Base-by-base conservation (phyloP, 2,329 filamentous ascomycete species). In the Cladosporium sp. region DNA sequence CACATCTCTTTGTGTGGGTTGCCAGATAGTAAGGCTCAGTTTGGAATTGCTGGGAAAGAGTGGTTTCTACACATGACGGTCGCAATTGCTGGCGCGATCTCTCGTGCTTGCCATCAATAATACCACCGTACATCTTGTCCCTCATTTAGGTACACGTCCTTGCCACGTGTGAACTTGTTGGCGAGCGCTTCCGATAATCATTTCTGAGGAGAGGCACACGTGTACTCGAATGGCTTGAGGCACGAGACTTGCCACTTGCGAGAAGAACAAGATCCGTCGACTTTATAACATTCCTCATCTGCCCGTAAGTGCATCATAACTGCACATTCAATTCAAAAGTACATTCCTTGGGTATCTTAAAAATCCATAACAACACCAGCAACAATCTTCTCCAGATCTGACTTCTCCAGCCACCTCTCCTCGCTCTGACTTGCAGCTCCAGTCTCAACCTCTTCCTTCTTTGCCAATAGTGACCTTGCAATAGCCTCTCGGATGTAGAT, bases 401-500 rank as follows among this genome's bases (percentile, higher is more conserved):
- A 92, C 55, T 96, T 89, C 86, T 93, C 78, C 70, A 92, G 62
- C 72, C 75, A 78, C 21, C 69, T 63, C 26, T 67, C 68, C 1
- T 69, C 72, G 47, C 74, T 64, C 51, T 38, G 52, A n/a, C 15
- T 69, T 69, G 36, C 66, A 83, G 71, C 74, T 55, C 72, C 74
- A 38, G 67, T 68, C 68, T 69, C 74, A 68, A 67, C 71, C 71
- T 38, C 77, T 77, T 78, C 83, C 79, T 49, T 77, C 75, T 90
- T 89, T 81, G 92, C 90, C 66, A 88, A 87, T 11, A 88, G 87
- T 47, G 92, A 89, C 74, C 94, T 81, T 18, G 92, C 92, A 75
- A 98, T 88, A 1, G 92, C 92, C 80, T 98, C 94, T 68, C 91
- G 85, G 63, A 97, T 90, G 79, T 97, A 98, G 0, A 94, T 87